Percentiles rank a stretch among this genome's conserved stretches.
These are phyloP conservation scores for Aureobasidium melanogenum DNA, from an alignment of 2,329 filamentous ascomycete genomes.

Conservation along the genomic window DNA sequence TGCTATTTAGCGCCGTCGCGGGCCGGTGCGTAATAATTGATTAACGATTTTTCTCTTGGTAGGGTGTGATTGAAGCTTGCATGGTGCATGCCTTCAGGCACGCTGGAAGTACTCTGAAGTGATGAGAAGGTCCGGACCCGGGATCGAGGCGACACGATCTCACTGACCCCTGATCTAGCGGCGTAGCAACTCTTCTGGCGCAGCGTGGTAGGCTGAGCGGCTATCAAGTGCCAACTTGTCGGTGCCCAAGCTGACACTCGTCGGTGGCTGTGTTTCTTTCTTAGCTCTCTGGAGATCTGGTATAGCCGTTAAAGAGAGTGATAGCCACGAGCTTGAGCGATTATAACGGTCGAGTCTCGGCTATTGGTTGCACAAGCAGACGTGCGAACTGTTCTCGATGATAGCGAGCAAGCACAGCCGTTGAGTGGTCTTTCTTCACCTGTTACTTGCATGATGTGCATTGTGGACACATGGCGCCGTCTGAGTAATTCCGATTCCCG, in stretches of 20 bases:
- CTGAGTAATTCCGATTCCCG: background rate
- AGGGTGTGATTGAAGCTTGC: background rate
- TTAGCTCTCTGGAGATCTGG: background rate
- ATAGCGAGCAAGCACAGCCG: background rate
- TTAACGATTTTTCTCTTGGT: background rate
- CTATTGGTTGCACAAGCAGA: background rate
- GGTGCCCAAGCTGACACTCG: constrained; percentile 1
- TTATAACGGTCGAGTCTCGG: background rate
- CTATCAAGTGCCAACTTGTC: background rate
- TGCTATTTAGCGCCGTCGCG: background rate
- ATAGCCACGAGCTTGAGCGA: background rate
- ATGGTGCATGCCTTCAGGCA: background rate
- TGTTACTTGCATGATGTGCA: constrained; percentile 10
- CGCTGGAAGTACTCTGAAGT: background rate
- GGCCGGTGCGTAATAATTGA: background rate
- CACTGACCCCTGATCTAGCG: constrained; percentile 5
- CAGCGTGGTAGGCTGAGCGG: background rate
- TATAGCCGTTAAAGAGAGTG: background rate
- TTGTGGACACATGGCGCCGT: constrained; percentile 4
- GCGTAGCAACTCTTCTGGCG: background rate
- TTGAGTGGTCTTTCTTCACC: constrained; percentile 1
- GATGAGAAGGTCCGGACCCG: background rate
- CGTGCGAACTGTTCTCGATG: constrained; percentile 1
- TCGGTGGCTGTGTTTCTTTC: background rate
- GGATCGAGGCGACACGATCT: background rate